These are phyloP conservation scores for Podila minutissima DNA, from an alignment of 192 early-diverging fungal species.

Conservation along the genomic window DNA sequence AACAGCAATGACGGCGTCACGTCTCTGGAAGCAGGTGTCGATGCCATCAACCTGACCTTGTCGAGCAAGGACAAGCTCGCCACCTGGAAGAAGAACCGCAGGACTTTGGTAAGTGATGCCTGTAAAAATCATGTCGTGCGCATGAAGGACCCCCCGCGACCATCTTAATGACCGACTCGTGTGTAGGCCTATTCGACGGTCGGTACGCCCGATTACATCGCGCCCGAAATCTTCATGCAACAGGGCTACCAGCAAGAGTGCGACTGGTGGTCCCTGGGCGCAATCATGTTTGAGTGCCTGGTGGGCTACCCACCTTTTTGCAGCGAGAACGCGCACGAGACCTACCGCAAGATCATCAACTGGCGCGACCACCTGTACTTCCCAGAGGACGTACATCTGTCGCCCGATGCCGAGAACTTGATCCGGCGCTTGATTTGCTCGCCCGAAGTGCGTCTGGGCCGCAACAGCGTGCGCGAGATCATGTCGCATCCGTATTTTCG, in stretches of 20 bases:
- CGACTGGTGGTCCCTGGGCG: constrained; percentile 99
- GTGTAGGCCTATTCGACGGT: constrained; percentile 93
- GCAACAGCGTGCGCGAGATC: constrained; percentile 83
- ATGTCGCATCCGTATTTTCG: constrained; percentile 95
- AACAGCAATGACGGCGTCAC: constrained; percentile 45
- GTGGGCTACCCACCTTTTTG: constrained; percentile 99
- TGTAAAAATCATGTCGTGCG: background rate
- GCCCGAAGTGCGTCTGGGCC: constrained; percentile 83
- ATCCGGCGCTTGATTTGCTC: constrained; percentile 92
- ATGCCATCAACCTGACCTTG: constrained; percentile 93
- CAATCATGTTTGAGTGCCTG: constrained; percentile 99
- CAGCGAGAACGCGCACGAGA: constrained; percentile 94
- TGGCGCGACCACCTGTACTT: constrained; percentile 93
- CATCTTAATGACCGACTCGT: background rate
- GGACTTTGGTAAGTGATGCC: constrained; percentile 72
- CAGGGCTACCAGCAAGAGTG: constrained; percentile 97
- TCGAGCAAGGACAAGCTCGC: constrained; percentile 94
- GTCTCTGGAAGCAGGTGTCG: constrained; percentile 54
- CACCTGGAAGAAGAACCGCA: constrained; percentile 98
- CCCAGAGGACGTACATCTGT: constrained; percentile 93
- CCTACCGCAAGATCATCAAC: constrained; percentile 98
- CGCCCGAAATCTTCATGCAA: constrained; percentile 95
- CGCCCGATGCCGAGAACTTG: constrained; percentile 91
- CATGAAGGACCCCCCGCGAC: no score
- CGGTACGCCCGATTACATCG: constrained; percentile 96